A percentile compares a stretch with the other conserved stretches of the same genome.
phyloP scores from a whole-genome alignment of 2,329 filamentous ascomycete genomes.

The Fusarium burgessii region DNA sequence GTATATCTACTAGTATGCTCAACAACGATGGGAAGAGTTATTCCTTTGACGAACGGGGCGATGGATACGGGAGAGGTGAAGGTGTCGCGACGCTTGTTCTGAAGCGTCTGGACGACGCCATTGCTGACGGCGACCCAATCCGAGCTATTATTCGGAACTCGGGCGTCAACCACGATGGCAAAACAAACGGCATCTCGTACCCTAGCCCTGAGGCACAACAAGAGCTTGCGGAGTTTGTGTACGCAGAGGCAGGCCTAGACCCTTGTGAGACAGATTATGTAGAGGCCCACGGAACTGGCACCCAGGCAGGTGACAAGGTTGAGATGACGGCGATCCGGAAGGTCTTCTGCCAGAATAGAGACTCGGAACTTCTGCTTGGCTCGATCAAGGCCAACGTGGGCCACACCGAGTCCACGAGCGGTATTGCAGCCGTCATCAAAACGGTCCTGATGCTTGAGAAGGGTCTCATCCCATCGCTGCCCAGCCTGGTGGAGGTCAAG shows the following conservation, averaged over 20 bases:
- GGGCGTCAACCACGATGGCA: slow-evolving; percentile 23
- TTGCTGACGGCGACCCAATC: slow-evolving; percentile 55
- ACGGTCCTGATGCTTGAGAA: slow-evolving; percentile 26
- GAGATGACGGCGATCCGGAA: slow-evolving; percentile 28
- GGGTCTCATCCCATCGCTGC: slow-evolving; percentile 20
- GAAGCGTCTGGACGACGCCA: slow-evolving; percentile 57
- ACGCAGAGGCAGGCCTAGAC: slow-evolving; percentile 43
- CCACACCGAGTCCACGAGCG: slow-evolving; percentile 29
- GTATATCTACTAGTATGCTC: slow-evolving; percentile 6
- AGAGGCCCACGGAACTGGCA: slow-evolving; percentile 43
- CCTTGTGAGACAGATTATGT: slow-evolving; percentile 41
- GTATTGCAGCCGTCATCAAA: slow-evolving; percentile 28
- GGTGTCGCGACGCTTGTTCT: slow-evolving; percentile 52
- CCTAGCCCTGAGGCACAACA: slow-evolving; percentile 52
- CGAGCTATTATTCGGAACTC: slow-evolving; percentile 51
- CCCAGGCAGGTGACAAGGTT: slow-evolving; percentile 27
- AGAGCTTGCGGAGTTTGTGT: slow-evolving; percentile 48
- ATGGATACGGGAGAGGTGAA: slow-evolving; percentile 61
- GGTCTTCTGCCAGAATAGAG: slow-evolving; percentile 19
- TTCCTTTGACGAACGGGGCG: slow-evolving; percentile 39
- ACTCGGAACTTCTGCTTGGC: slow-evolving; percentile 21
- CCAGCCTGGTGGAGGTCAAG: not conserved
- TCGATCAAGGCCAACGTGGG: slow-evolving; percentile 33
- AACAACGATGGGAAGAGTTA: slow-evolving; percentile 29
- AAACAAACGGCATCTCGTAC: slow-evolving; percentile 52